These are phyloP conservation scores for Fomitopsis schrenkii DNA, from an alignment of 1,284 basidiomycete species.

Conservation along the genomic window DNA sequence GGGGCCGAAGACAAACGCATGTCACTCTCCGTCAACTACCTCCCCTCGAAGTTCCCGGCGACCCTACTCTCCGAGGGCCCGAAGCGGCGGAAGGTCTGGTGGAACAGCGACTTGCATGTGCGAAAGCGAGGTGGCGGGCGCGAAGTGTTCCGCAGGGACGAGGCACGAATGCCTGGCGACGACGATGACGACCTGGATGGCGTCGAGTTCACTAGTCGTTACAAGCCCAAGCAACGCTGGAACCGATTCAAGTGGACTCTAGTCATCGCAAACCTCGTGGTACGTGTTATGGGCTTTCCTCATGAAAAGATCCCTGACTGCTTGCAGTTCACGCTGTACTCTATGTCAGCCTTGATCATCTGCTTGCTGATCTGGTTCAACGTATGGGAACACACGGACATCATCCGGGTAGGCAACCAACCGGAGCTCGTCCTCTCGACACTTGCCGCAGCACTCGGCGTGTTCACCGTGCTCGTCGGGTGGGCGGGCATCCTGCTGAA, in stretches of 20 bases:
- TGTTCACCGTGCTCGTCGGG: slow-evolving; percentile 54
- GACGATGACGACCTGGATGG: slow-evolving; percentile 54
- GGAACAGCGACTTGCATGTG: slow-evolving; percentile 20
- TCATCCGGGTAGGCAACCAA: slow-evolving; percentile 52
- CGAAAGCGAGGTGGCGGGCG: slow-evolving; percentile 50
- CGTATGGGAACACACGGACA: slow-evolving; percentile 51
- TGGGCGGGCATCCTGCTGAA: slow-evolving; percentile 63
- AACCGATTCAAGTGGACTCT: slow-evolving; percentile 61
- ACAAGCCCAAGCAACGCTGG: slow-evolving; percentile 46
- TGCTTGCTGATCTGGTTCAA: slow-evolving; percentile 60
- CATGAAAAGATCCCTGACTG: background rate
- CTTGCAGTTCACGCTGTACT: slow-evolving; percentile 45
- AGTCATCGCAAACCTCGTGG: slow-evolving; percentile 46
- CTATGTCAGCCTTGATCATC: slow-evolving; percentile 44
- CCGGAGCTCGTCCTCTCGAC: slow-evolving; percentile 58
- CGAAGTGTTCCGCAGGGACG: slow-evolving; percentile 46
- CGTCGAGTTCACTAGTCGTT: slow-evolving; percentile 33
- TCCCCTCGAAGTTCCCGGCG: slow-evolving; percentile 55
- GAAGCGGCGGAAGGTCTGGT: slow-evolving; percentile 32
- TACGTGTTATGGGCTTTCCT: slow-evolving; percentile 29
- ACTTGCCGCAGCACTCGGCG: slow-evolving; percentile 40
- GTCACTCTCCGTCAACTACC: slow-evolving; percentile 51
- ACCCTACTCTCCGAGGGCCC: slow-evolving; percentile 41
- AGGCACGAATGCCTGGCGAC: slow-evolving; percentile 46
- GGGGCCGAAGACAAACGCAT: slow-evolving; percentile 16